Evolutionary conservation across 2,329 filamentous ascomycete species (phyloP), one percentile per base, ranked within the genome.

Genomic region (Aspergillus tubingensis): DNA sequence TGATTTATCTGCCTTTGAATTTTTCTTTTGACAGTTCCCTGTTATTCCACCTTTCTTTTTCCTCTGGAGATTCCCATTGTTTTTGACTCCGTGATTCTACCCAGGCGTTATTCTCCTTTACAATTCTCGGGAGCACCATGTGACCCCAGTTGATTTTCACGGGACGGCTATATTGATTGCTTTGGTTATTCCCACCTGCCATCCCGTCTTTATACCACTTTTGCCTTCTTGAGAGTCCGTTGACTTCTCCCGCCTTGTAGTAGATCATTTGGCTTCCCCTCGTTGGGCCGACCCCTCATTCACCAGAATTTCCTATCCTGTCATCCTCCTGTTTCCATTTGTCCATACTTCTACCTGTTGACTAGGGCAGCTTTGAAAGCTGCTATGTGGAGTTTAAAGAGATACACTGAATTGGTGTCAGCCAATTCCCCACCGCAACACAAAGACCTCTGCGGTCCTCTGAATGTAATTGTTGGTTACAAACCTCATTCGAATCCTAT

Each of bases 311-410:
- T 66, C 61, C 56, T 67, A 64, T 60, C 57, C 54, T 57, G 61
- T 67, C 54, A 56, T 44, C 54, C 51, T 54, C 59, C 54, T 49
- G 49, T 68, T 66, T 68, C 67, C 65, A 58, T 71, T 65, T 71
- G 68, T 72, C 66, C 65, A 67, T 67, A 68, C 59, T 66, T 67
- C 62, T 64, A 59, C 61, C 66, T 65, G 61, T 65, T 59, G 64
- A 39, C 38, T 52, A 43, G 53, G 63, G 62, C 57, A 57, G 66
- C 66, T 68, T 68, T 68, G 66, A 66, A 62, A 68, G 66, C 62
- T 52, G 59, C 62, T 49, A 21, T 54, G 32, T 59, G 51, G 38
- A 62, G 58, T 56, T 53, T 47, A 3, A 11, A 36, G 32, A 57
- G 56, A 63, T 58, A 56, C 47, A 50, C 48, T 57, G 39, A 49